Evolutionary conservation across 805 yeast genomes (phyloP).

Genomic region (Yarrowia keelungensis): DNA sequence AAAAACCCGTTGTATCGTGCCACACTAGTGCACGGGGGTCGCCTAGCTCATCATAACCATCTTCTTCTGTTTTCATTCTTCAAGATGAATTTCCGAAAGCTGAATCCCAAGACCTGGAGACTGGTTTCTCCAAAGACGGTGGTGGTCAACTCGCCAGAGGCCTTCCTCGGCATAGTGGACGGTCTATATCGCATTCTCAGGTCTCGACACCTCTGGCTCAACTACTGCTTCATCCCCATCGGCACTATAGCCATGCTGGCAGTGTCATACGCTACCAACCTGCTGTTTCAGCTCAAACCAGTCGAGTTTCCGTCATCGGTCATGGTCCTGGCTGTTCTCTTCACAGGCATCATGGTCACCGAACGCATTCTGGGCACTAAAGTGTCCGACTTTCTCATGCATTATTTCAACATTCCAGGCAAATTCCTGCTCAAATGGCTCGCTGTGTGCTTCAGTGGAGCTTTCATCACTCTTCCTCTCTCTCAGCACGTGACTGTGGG

Average conservation of each 20-base stretch:
- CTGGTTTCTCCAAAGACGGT: not conserved
- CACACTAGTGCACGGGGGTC: not conserved
- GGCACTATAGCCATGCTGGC: slow-evolving; percentile 34
- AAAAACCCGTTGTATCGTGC: not conserved
- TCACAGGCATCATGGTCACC: slow-evolving; percentile 9
- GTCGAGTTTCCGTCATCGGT: slow-evolving; percentile 36
- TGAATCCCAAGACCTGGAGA: not conserved
- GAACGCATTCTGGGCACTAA: slow-evolving; percentile 22
- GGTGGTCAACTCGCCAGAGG: not conserved
- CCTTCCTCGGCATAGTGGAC: not conserved
- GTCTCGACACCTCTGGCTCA: slow-evolving; percentile 12
- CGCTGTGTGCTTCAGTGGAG: slow-evolving; percentile 18
- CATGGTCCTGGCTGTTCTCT: slow-evolving; percentile 26
- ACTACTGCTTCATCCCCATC: slow-evolving; percentile 14
- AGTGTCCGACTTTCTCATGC: slow-evolving; percentile 4
- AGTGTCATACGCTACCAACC: slow-evolving; percentile 12
- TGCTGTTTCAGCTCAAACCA: slow-evolving; percentile 28
- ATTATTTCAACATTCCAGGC: slow-evolving; percentile 22
- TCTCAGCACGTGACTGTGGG: slow-evolving; percentile 29
- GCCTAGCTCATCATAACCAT: not conserved
- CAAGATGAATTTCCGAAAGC: not conserved
- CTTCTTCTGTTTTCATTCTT: not conserved
- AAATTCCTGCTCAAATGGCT: slow-evolving; percentile 30
- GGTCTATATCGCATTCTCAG: slow-evolving; percentile 1
- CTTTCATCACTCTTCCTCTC: slow-evolving; percentile 34